Base-by-base conservation (phyloP, 1,284 basidiomycete genomes). In the Cutaneotrichosporon sp. region DNA sequence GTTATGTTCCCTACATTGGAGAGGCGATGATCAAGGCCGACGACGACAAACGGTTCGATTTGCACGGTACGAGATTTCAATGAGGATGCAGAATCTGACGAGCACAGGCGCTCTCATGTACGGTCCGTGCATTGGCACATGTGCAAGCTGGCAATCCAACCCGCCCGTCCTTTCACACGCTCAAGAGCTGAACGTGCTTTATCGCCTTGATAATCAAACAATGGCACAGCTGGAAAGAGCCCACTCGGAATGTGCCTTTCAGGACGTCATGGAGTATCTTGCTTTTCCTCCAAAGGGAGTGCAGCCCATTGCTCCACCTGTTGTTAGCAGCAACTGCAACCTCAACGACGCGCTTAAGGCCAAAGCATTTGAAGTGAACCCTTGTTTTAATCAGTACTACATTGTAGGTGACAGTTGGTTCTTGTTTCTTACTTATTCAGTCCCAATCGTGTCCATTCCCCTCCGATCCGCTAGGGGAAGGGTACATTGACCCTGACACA, bases 361-460 rank as follows among this genome's bases (percentile, higher is more conserved):
- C n/a, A n/a, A n/a, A n/a, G n/a, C n/a, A n/a, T 15, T 82, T 79
- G 0, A 82, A 84, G 0, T 84, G 56, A 87, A 88, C 66, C 86
- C 85, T 0, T 86, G 84, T 3, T 88, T 88, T 74, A 79, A 89
- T 64, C 78, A 86, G 8, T 88, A 88, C 67, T 84, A 85, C 66
- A 84, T 81, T 20, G 80, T 76, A 47, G 56, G 78, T n/a, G n/a
- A n/a, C n/a, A n/a, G n/a, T n/a, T n/a, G n/a, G n/a, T n/a, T 68
- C 2, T 9, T 2, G 12, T 10, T 26, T 18, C 1, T 10, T 4
- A 14, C 7, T 15, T n/a, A n/a, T 22, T 2, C 47, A 35, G 59
- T 8, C 50, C 51, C n/a, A 70, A 14, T 60, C 77, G 72, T 80
- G 76, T 58, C 81, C 81, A 0, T 69, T 86, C 37, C 73, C 84